phyloP scores from a whole-genome alignment of 441 rosid species.

The Populus hybrid region DNA sequence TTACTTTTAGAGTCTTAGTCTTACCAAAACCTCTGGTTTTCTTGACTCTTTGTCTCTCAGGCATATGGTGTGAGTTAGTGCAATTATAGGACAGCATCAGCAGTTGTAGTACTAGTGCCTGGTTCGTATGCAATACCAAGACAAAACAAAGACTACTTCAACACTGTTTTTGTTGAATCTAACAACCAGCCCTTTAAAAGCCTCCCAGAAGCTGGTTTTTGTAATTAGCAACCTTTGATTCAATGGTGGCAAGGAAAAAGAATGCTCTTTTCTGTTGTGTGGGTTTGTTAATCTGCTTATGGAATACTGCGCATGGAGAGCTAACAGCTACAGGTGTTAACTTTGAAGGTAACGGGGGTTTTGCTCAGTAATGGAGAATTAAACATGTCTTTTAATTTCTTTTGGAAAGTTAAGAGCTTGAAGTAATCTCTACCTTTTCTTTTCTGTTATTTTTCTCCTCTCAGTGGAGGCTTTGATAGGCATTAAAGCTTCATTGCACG shows the following conservation, averaged over 20 bases:
- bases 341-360: slow-evolving; percentile 66
- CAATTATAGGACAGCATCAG: slow-evolving; percentile 29
- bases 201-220: slow-evolving; percentile 19
- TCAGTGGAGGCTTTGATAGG: slow-evolving; percentile 85
- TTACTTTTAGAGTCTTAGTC: neutral
- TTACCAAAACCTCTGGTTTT: slow-evolving; percentile 26
- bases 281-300: slow-evolving; percentile 37
- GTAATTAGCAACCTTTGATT: slow-evolving; percentile 13
- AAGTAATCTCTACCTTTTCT: slow-evolving; percentile 5
- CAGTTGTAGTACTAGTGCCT: slow-evolving; percentile 15
- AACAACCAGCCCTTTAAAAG: neutral
- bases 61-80: slow-evolving; percentile 34
- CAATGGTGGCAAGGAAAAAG: slow-evolving; percentile 41
- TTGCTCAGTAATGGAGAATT: neutral
- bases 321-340: slow-evolving; percentile 91
- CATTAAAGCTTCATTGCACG: slow-evolving; percentile 54
- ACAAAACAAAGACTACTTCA: slow-evolving; percentile 24
- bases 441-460: slow-evolving; percentile 14
- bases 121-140: slow-evolving; percentile 24
- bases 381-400: neutral
- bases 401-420: neutral
- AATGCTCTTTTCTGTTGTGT: slow-evolving; percentile 26
- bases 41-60: slow-evolving; percentile 34
- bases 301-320: slow-evolving; percentile 53
- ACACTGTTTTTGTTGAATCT: slow-evolving; percentile 18